These are phyloP conservation scores for Penicillium turbatum DNA, from an alignment of 495 filamentous ascomycete genomes.

Conservation along the genomic window DNA sequence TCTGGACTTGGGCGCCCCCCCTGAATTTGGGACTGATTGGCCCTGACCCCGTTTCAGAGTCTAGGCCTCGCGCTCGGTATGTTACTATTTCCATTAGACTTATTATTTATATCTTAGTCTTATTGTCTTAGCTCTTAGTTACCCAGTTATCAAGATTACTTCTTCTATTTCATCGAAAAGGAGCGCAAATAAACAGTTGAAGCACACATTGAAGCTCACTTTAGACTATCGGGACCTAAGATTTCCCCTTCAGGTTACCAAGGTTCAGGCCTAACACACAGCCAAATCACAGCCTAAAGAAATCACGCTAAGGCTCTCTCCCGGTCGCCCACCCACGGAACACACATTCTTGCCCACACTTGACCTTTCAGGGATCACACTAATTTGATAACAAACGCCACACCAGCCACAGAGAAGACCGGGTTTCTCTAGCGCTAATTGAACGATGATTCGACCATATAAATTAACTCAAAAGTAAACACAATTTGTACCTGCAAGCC, in stretches of 20 bases:
- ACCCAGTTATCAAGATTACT: not conserved
- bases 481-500: not conserved
- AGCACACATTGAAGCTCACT: not conserved
- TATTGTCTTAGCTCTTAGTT: not conserved
- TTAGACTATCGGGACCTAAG: not conserved
- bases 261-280: not conserved
- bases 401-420: constrained; percentile 4
- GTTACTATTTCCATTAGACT: constrained; percentile 3
- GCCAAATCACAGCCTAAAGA: not conserved
- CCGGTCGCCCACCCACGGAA: constrained; percentile 5
- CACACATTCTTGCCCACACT: not conserved
- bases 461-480: not conserved
- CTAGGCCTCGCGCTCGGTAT: constrained; percentile 4
- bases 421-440: not conserved
- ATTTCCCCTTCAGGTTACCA: not conserved
- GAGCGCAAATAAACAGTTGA: not conserved
- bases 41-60: constrained; percentile 5
- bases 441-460: not conserved
- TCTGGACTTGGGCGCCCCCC: constrained; percentile 5
- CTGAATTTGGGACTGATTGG: constrained; percentile 12
- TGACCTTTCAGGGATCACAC: not conserved
- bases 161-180: not conserved
- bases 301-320: not conserved
- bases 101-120: constrained; percentile 1
- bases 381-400: not conserved